Percentiles rank a stretch among this genome's conserved stretches.
Evolutionary conservation across 2,329 filamentous ascomycete genomes (phyloP).

Genomic region (Monilinia aucupariae): DNA sequence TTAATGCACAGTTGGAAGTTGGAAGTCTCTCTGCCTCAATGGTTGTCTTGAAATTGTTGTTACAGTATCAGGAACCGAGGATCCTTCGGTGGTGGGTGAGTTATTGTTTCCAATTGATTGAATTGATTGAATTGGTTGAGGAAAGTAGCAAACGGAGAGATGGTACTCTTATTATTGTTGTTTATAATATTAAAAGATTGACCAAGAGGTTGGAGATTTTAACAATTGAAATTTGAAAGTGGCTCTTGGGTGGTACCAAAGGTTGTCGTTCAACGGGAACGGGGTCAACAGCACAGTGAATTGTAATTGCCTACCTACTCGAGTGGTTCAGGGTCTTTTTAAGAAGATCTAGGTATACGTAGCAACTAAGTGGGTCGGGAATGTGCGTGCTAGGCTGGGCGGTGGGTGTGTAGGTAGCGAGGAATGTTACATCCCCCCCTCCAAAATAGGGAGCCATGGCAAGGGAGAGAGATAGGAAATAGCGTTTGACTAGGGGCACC

Average conservation of each 20-base stretch:
- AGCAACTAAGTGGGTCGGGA: neutral
- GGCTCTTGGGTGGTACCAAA: neutral
- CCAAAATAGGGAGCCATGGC: too few species aligned
- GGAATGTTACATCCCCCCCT: too few species aligned
- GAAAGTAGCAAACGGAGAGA: neutral
- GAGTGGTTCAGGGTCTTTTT: neutral
- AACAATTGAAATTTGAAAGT: conserved; percentile 1
- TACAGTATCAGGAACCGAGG: neutral
- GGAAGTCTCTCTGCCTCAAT: neutral
- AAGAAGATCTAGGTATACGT: neutral
- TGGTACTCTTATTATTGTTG: too few species aligned
- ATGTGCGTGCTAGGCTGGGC: too few species aligned
- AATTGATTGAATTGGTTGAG: neutral
- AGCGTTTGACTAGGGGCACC: conserved; percentile 1
- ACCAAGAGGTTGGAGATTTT: conserved; percentile 5
- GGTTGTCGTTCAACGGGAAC: neutral
- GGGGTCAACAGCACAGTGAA: too few species aligned
- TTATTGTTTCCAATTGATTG: conserved; percentile 9
- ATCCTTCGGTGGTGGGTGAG: neutral
- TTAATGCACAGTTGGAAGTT: neutral
- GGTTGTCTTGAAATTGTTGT: neutral
- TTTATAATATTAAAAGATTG: neutral
- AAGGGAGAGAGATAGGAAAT: neutral
- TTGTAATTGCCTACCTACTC: neutral
- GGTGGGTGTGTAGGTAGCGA: too few species aligned